Base-by-base conservation (phyloP, 2,329 filamentous ascomycete species). In the Colletotrichum tropicicola region DNA sequence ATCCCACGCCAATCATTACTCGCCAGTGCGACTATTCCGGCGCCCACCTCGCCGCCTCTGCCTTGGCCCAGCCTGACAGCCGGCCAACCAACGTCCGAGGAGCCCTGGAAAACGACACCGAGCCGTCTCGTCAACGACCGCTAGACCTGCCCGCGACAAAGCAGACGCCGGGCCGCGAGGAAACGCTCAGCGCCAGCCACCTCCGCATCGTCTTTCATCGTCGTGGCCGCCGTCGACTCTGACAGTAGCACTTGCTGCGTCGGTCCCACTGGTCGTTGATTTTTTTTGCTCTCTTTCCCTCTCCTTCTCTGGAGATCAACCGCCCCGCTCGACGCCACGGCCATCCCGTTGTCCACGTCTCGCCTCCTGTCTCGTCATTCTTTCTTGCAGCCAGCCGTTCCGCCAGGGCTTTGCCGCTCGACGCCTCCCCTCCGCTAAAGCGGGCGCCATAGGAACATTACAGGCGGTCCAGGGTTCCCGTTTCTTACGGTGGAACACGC, bases 1-100 rank as follows among this genome's bases (percentile, higher is more conserved):
- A n/a, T 17, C n/a, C 43, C 25, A 7, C 56, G 27, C 62, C 62
- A 61, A 61, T 63, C 62, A 66, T 45, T 45, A 27, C 47, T 51
- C 58, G 45, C 51, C 35, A 35, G 61, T 52, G 35, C 56, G 32
- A 65, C 62, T 23, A 15, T 25, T 28, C 10, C 27, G 10, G 6
- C 27, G 43, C 41, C 41, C 58, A 56, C 25, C 41, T 39, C 51
- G 43, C 32, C 49, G 13, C 12, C 12, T 23, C 39, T 28, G 30
- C 25, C 54, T 39, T 45, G 19, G 48, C 49, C 28, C 15, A 44
- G 19, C 52, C 19, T 52, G 62, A 39, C 58, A 51, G 37, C 47
- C 30, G 41, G 32, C 57, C 43, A 55, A 55, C 37, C 58, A 56
- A 45, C 7, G 19, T 9, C 9, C 51, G 19, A 41, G n/a, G 15